A percentile compares a stretch with the other conserved stretches of the same genome.
Conservation (phyloP, 2,329 filamentous ascomycete species). For the Cadophora sp. region DNA sequence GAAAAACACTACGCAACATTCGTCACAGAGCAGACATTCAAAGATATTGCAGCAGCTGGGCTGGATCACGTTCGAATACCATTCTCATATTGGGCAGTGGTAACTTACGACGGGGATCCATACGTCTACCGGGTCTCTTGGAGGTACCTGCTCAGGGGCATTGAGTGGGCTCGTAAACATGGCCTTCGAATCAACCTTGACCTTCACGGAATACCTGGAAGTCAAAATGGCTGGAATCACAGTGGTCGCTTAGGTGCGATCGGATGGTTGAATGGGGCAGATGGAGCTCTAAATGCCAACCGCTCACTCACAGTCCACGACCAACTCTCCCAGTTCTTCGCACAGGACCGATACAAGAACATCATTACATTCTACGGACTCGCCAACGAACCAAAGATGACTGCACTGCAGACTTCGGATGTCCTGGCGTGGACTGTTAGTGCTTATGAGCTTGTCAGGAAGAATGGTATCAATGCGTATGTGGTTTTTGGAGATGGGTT, state of each 20-base stretch:
- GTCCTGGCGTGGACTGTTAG: slow-evolving; percentile 83
- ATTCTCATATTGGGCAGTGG: slow-evolving; percentile 93
- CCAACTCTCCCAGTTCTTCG: slow-evolving; percentile 88
- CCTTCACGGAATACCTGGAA: slow-evolving; percentile 88
- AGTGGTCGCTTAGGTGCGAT: slow-evolving; percentile 83
- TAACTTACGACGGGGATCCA: slow-evolving; percentile 83
- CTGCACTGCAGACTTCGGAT: slow-evolving; percentile 64
- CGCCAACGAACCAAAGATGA: slow-evolving; percentile 93
- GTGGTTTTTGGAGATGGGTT: slow-evolving; percentile 95
- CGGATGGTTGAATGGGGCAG: slow-evolving; percentile 88
- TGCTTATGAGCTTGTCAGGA: slow-evolving; percentile 74
- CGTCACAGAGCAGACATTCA: slow-evolving; percentile 83
- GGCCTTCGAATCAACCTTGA: slow-evolving; percentile 93
- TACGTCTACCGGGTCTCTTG: slow-evolving; percentile 88
- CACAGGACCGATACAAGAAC: slow-evolving; percentile 91
- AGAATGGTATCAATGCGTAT: slow-evolving; percentile 75
- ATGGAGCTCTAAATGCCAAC: slow-evolving; percentile 79
- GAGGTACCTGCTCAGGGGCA: slow-evolving; percentile 90
- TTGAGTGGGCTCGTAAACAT: slow-evolving; percentile 93
- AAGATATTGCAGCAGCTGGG: slow-evolving; percentile 83
- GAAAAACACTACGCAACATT: slow-evolving; percentile 93
- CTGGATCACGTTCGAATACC: slow-evolving; percentile 97
- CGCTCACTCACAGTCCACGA: slow-evolving; percentile 88
- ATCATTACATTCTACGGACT: slow-evolving; percentile 92
- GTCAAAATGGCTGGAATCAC: slow-evolving; percentile 98